Evolutionary conservation across 768 basidiomycete genomes (phyloP).

Genomic region (Boletus tylopilopsis): DNA sequence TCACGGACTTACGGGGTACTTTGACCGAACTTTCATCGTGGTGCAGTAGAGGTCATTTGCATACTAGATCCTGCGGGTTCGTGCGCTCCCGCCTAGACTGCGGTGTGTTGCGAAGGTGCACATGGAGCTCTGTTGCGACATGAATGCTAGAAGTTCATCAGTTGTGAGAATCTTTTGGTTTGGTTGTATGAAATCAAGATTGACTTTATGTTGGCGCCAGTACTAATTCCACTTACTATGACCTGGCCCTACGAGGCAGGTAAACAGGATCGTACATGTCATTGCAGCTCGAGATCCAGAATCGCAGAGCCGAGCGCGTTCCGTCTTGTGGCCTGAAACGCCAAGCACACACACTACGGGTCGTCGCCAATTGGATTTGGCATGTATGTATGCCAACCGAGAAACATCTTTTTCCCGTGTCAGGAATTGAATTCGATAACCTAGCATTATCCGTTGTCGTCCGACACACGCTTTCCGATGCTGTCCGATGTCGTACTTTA

Average conservation of each 20-base stretch:
- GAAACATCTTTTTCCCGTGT: neutral
- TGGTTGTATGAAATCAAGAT: neutral
- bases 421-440: neutral
- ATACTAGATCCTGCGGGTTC: neutral
- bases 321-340: conserved; percentile 11
- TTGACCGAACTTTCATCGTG: neutral
- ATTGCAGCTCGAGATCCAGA: neutral
- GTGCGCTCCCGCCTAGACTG: conserved; percentile 17
- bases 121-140: conserved; percentile 4
- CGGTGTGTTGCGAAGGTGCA: conserved; percentile 1
- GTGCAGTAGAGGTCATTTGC: neutral
- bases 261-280: neutral
- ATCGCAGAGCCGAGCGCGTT: neutral
- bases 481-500: neutral
- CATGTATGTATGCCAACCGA: neutral
- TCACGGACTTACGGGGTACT: neutral
- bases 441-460: neutral
- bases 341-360: conserved; percentile 2
- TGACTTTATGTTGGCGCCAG: too few relatives aligned
- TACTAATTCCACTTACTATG: too few relatives aligned
- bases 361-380: neutral
- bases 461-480: neutral
- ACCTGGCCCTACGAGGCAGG: neutral
- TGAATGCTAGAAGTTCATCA: neutral
- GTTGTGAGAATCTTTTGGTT: neutral